These are phyloP conservation scores for Neurospora tetraspora DNA, from an alignment of 495 filamentous ascomycete species.

Conservation along the genomic window DNA sequence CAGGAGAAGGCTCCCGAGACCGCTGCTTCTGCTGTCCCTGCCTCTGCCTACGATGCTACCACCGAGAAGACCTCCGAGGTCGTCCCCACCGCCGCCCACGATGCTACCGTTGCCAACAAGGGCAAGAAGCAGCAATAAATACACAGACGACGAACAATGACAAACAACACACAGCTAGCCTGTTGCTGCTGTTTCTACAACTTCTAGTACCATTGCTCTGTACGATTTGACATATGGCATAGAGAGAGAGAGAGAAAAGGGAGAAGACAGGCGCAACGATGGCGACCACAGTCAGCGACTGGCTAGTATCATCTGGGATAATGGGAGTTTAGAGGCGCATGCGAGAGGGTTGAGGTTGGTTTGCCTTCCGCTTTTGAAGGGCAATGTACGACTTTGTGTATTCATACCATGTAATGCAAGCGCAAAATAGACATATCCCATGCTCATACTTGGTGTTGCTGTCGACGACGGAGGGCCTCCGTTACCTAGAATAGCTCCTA, in stretches of 20 bases:
- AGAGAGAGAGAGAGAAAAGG: background rate
- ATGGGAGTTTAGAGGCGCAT: background rate
- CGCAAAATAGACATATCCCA: constrained; percentile 3
- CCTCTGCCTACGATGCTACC: background rate
- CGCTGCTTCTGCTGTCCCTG: background rate
- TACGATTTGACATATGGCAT: background rate
- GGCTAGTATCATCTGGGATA: background rate
- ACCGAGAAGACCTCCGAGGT: background rate
- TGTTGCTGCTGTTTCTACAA: background rate
- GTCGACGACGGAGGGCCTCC: background rate
- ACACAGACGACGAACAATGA: background rate
- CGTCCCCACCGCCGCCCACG: constrained; percentile 12
- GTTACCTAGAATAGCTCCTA: background rate
- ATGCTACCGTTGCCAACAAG: constrained; percentile 20
- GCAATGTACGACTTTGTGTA: constrained; percentile 11
- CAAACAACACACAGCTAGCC: background rate
- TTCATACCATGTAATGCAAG: constrained; percentile 7
- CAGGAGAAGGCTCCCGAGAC: background rate
- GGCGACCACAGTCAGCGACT: background rate
- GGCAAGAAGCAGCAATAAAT: constrained; percentile 11
- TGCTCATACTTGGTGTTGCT: background rate
- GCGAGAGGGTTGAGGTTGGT: background rate
- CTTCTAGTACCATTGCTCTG: background rate
- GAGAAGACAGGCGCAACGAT: background rate
- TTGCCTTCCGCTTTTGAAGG: background rate